These are phyloP conservation scores for Iodosphaeria phyllophila DNA, from an alignment of 2,329 filamentous ascomycete genomes.

Conservation along the genomic window DNA sequence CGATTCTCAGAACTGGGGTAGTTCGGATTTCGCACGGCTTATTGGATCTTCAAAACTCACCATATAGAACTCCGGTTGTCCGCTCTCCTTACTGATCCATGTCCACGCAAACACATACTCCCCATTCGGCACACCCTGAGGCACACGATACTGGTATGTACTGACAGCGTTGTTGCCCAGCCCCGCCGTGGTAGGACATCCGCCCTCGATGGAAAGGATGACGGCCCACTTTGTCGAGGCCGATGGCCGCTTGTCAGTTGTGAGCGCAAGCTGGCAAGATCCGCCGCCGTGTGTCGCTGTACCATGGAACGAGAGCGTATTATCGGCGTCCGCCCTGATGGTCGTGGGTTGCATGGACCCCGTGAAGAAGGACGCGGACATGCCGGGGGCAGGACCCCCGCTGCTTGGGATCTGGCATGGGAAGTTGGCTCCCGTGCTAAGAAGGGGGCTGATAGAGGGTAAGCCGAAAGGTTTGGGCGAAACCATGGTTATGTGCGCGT, in stretches of 20 bases:
- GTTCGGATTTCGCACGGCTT: neutral
- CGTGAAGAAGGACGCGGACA: conserved; percentile 11
- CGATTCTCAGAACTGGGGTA: too few species aligned
- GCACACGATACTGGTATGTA: conserved; percentile 39
- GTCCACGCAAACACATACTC: conserved; percentile 53
- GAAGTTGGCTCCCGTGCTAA: conserved; percentile 27
- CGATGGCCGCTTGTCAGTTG: conserved; percentile 30
- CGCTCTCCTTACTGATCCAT: conserved; percentile 50
- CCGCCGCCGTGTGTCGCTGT: conserved; percentile 53
- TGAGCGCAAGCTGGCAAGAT: conserved; percentile 53
- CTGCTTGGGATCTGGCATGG: conserved; percentile 55
- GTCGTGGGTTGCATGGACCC: conserved; percentile 23
- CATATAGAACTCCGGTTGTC: conserved; percentile 61
- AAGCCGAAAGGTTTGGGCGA: conserved; percentile 34
- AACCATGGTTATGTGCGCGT: conserved; percentile 45
- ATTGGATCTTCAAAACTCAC: neutral
- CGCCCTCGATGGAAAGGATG: conserved; percentile 49
- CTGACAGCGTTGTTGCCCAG: conserved; percentile 22
- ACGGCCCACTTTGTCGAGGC: conserved; percentile 41
- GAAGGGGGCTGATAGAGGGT: conserved; percentile 37
- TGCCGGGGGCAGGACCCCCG: too few species aligned
- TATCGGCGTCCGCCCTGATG: conserved; percentile 18
- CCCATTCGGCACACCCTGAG: conserved; percentile 39
- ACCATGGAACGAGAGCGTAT: conserved; percentile 36
- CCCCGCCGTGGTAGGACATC: conserved; percentile 35